A percentile compares a stretch with the other conserved stretches of the same genome.
phyloP scores from a whole-genome alignment of 1,284 basidiomycete genomes.

The Hortiboletus rubellus region DNA sequence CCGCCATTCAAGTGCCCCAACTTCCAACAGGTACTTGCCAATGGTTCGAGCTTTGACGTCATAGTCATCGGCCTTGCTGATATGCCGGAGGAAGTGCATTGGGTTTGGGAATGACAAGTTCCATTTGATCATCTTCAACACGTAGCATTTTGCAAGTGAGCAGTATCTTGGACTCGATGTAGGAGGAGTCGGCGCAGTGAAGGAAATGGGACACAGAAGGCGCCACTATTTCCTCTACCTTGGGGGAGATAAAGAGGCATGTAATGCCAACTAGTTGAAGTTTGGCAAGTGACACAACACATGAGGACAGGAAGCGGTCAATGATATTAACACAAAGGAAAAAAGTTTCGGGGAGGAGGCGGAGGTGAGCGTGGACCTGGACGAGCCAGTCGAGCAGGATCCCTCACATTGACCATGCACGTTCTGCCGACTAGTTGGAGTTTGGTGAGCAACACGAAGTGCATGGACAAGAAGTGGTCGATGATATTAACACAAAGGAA shows the following conservation, averaged over 20 bases:
- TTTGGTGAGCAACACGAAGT: slow-evolving; percentile 89
- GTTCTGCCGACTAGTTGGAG: slow-evolving; percentile 75
- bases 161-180: slow-evolving; percentile 85
- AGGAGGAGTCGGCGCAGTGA: slow-evolving; percentile 43
- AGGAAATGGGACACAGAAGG: too few species aligned
- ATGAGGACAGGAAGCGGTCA: slow-evolving; percentile 83
- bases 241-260: too few species aligned
- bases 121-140: too few species aligned
- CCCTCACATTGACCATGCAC: slow-evolving; percentile 89
- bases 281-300: too few species aligned
- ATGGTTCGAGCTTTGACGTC: slow-evolving; percentile 43
- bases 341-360: slow-evolving; percentile 92
- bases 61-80: too few species aligned
- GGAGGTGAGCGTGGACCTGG: slow-evolving; percentile 94
- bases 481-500: slow-evolving; percentile 95
- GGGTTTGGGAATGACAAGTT: too few species aligned
- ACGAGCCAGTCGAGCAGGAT: slow-evolving; percentile 97
- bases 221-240: too few species aligned
- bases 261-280: too few species aligned
- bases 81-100: too few species aligned
- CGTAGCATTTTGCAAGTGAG: slow-evolving; percentile 41
- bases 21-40: slow-evolving; percentile 93
- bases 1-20: slow-evolving; percentile 85
- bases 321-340: slow-evolving; percentile 95
- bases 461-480: slow-evolving; percentile 92